Evolutionary conservation across 192 early-diverging fungal genomes (phyloP), one percentile per base, ranked within the genome.

Genomic region (Gaertneriomyces sp.): DNA sequence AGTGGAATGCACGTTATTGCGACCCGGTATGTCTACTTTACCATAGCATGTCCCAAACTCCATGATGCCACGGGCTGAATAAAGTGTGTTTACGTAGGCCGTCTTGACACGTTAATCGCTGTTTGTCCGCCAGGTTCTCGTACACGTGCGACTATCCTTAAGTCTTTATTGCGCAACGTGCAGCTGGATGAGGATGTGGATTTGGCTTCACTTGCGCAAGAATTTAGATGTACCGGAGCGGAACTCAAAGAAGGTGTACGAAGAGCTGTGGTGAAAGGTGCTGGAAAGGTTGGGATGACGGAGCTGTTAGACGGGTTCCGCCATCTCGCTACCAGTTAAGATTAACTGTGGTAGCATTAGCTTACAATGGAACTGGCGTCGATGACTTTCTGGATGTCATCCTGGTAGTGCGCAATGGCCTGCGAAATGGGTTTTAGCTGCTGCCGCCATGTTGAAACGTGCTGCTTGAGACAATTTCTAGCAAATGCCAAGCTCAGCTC

Each of bases 31-130:
- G 59, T 56, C 14, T 6, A 47, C 7, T 20, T 44, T 2, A 5
- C 54, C 7, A 33, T 53, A 42, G 14, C 39, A 25, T 42, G 14
- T 47, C 25, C 54, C 44, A 7, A 45, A 46, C 16, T 40, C 45
- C 4, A 53, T 14, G 4, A 40, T 59, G 11, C 42, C 0, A 33
- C 8, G 11, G n/a, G 39, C 12, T 57, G 20, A 4, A 25, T 40
- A 11, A 12, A 42, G 56, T 60, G 5, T 11, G 5, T 11, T 12
- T 17, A 7, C 38, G 12, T 57, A 86, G 86, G 94, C 0, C 83
- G 95, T 6, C 74, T 97, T 39, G 95, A 97, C 74, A 79, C 85
- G 53, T 72, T 78, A 14, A 83, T 95, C 7, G 81, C 87, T 55
- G 82, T 97, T 2, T 79, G 79, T 5, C 70, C 82, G 5, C 94